Evolutionary conservation across 2,329 filamentous ascomycete species (phyloP), one percentile per base, ranked within the genome.

Genomic region (Colletotrichum cuscutae): DNA sequence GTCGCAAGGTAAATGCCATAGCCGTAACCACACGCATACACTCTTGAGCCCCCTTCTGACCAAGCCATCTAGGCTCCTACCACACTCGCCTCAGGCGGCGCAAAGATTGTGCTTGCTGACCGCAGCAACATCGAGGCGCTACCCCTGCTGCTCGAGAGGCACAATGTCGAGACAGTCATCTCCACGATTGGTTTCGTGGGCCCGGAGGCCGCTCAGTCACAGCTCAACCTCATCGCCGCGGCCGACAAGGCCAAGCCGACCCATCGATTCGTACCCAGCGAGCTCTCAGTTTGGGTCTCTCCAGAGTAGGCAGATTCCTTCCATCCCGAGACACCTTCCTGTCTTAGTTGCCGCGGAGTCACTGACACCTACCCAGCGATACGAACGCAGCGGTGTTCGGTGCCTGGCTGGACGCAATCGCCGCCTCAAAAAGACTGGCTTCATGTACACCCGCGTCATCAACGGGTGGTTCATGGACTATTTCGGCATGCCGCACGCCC

Each of bases 401-500:
- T 19, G 15, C 22, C 6, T 63, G 57, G 46, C 46, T 58, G 4
- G 22, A 46, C 9, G 62, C 59, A 11, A 52, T 59, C 24, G 60
- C 46, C 2, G 32, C 24, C n/a, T 85, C 7, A 74, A 80, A 53
- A 60, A 76, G 5, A 81, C 78, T 13, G 49, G 71, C 0, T 77
- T 86, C 2, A 77, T 84, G 53, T 83, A 78, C 64, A 86, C 84
- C 0, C 74, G 77, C 6, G 74, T 86, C 7, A 75, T 79, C 22
- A 83, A 80, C 30, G 85, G 85, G 2, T 84, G 81, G 65, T 86
- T 87, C 73, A 79, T 86, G 76, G 85, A 87, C 73, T 86, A 86
- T 74, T 86, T 77, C 75, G 84, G 82, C 28, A 79, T 81, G 68
- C 84, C 84, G 4, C 70, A 78, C 15, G 73, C 82, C 57, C 77